phyloP scores from a whole-genome alignment of 345 rosid genomes.

The Populus davidiana region DNA sequence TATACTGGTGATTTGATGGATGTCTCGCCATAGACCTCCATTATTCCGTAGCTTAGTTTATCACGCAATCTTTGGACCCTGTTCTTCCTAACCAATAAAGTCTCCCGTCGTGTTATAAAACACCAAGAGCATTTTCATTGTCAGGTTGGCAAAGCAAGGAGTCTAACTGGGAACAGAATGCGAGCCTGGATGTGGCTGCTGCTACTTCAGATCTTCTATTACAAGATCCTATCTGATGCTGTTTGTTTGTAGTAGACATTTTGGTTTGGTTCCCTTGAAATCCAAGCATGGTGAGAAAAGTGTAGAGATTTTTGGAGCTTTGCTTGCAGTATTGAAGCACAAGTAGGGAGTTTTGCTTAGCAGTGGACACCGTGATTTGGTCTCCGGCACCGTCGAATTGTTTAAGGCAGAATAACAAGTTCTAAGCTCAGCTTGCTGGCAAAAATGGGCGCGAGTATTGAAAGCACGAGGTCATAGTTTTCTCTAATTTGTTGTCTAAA shows the following conservation, averaged over 20 bases:
- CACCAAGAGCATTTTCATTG: neutral
- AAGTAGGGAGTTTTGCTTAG: neutral
- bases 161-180: neutral
- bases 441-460: neutral
- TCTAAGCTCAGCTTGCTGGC: neutral
- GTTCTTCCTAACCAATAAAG: neutral
- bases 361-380: conserved; percentile 3
- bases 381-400: neutral
- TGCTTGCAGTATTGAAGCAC: conserved; percentile 8
- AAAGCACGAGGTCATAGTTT: neutral
- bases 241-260: conserved; percentile 2
- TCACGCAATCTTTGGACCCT: neutral
- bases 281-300: neutral
- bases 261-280: conserved; percentile 2
- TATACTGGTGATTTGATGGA: conserved; percentile 22
- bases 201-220: neutral
- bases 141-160: neutral
- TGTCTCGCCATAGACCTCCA: conserved; percentile 14
- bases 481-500: neutral
- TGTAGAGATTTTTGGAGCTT: neutral
- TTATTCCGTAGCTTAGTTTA: conserved; percentile 13
- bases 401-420: neutral
- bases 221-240: neutral
- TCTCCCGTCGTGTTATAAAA: neutral
- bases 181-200: neutral